Base-by-base conservation (phyloP, 202 grass and related monocot genomes). In the Elaeis oleifera region DNA sequence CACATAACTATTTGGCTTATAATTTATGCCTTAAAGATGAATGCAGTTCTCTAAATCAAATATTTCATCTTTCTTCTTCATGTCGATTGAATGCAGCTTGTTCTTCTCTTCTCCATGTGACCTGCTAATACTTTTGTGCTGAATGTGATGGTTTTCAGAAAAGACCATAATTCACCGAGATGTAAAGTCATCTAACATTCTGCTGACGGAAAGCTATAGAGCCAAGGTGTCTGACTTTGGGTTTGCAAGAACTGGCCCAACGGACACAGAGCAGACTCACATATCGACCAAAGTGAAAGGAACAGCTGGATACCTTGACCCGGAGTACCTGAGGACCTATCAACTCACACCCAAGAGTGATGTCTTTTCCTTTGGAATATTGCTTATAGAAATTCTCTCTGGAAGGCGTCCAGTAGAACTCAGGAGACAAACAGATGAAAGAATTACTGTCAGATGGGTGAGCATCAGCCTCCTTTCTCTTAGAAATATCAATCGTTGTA, bases 261-360 rank as follows among this genome's bases (percentile, higher is more conserved):
- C 59, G 71, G 94, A 99, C 63, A 67, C 94, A 63, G 94, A 99
- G 16, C 86, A 99, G 70, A 99, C 88, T 53, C 88, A 99, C 68
- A 99, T 99, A 64, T 99, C 88, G 3, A 94, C 94, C 7, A 94
- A 99, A 83, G 94, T 99, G 48, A 99, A 99, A 82, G 94, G 94
- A 59, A 99, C 94, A 31, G 88, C 88, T 44, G 94, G 94, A 50
- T 99, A 99, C 59, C 83, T 99, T 16, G 94, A 99, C 61, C 94
- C 94, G 4, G 94, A 99, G 59, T 99, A 99, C 69, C 67, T 94
- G 24, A 85, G 88, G 49, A 99, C 94, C 17, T 94, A 94, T 76
- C 88, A 99, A 65, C 56, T 99, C 19, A 99, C 94, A 76, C 73
- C 94, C 27, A 99, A 99, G 83, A 99, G 94, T 58, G 94, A 99